phyloP scores from a whole-genome alignment of 2,329 filamentous ascomycete genomes.

The Diplocarpon mali region DNA sequence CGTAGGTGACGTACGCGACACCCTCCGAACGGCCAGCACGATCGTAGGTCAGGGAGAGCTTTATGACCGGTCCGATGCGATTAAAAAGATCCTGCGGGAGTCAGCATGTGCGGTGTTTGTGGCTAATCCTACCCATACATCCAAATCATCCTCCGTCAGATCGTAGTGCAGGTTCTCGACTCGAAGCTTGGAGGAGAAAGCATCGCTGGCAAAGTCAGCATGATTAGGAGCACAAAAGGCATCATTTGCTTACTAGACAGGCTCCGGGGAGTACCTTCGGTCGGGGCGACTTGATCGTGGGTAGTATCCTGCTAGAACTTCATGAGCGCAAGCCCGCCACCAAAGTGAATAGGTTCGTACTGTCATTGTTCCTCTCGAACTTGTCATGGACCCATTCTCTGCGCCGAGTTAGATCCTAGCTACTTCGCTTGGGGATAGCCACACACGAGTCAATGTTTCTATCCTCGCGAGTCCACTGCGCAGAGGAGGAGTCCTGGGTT shows the following conservation, averaged over 20 bases:
- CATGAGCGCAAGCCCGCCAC: slow-evolving; percentile 15
- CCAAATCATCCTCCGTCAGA: slow-evolving; percentile 71
- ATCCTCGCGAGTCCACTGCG: slow-evolving; percentile 50
- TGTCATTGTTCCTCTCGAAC: slow-evolving; percentile 56
- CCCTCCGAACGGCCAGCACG: slow-evolving; percentile 82
- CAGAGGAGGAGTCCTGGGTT: slow-evolving; percentile 33
- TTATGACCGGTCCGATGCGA: slow-evolving; percentile 61
- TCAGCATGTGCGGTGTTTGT: slow-evolving; percentile 6
- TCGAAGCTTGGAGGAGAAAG: slow-evolving; percentile 57
- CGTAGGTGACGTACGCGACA: slow-evolving; percentile 73
- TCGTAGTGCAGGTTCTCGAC: slow-evolving; percentile 93
- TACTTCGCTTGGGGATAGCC: neutral
- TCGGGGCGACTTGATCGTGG: slow-evolving; percentile 19
- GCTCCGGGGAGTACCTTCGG: slow-evolving; percentile 25
- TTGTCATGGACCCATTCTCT: slow-evolving; percentile 94
- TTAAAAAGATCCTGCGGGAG: slow-evolving; percentile 60
- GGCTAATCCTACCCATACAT: slow-evolving; percentile 39
- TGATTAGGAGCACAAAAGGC: neutral
- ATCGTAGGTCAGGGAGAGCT: slow-evolving; percentile 69
- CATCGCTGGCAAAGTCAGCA: slow-evolving; percentile 30
- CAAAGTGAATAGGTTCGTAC: slow-evolving; percentile 27
- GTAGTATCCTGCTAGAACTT: slow-evolving; percentile 15
- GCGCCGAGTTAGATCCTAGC: slow-evolving; percentile 7
- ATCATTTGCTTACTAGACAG: slow-evolving; percentile 18
- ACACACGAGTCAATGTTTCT: slow-evolving; percentile 58